phyloP scores from a whole-genome alignment of 1,139 yeast genomes.

The Oligophagozyma castellii region DNA sequence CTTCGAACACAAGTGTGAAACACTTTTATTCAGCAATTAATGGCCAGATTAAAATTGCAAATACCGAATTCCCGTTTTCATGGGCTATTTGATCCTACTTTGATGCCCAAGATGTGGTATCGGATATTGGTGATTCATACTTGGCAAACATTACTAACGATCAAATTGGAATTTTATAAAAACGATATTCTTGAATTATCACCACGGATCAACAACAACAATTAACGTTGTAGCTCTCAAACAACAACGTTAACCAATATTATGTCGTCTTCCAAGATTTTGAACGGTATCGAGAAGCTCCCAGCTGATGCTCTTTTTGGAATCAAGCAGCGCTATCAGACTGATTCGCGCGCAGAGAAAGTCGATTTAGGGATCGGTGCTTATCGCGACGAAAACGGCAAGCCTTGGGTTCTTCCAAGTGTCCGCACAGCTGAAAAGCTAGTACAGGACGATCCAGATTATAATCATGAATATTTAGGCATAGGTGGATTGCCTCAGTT shows the following conservation, averaged over 20 bases:
- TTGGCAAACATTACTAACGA: too few relatives aligned
- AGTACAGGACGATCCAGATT: conserved; percentile 40
- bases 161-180: too few relatives aligned
- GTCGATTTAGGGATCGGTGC: conserved; percentile 94
- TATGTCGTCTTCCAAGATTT: not conserved
- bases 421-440: conserved; percentile 58
- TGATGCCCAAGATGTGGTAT: too few relatives aligned
- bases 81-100: too few relatives aligned
- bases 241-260: not conserved
- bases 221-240: not conserved
- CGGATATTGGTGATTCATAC: too few relatives aligned
- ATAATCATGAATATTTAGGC: conserved; percentile 86
- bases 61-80: too few relatives aligned
- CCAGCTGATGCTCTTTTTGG: conserved; percentile 80
- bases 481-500: conserved; percentile 68
- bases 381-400: conserved; percentile 82
- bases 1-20: too few relatives aligned
- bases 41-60: too few relatives aligned
- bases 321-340: conserved; percentile 57
- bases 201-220: not conserved
- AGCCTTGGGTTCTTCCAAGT: conserved; percentile 88
- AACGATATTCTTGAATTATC: too few relatives aligned
- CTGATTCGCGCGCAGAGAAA: conserved; percentile 47
- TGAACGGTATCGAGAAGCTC: conserved; percentile 38
- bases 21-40: too few relatives aligned